Evolutionary conservation across 148 eudicot genomes (phyloP).

Genomic region (Arbutus unedo): DNA sequence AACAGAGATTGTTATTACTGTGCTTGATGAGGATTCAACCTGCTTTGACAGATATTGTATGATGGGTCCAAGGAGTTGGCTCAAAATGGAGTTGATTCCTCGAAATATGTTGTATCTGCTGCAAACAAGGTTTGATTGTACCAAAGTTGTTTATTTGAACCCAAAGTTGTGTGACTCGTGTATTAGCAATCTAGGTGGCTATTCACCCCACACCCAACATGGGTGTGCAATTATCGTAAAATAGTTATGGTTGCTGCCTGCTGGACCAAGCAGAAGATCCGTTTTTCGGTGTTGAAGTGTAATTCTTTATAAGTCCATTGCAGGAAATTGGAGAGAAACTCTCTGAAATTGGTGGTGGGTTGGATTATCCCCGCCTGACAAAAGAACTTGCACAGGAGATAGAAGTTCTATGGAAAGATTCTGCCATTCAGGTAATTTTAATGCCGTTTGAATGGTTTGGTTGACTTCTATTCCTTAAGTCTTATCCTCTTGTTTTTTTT

Average conservation of each 20-base stretch:
- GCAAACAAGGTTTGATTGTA: slow-evolving; percentile 60
- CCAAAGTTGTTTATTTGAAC: slow-evolving; percentile 1
- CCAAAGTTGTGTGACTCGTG: not conserved
- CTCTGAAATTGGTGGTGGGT: slow-evolving; percentile 78
- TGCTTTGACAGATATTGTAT: slow-evolving; percentile 58
- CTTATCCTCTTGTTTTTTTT: not conserved
- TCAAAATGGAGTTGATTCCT: slow-evolving; percentile 53
- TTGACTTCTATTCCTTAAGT: not conserved
- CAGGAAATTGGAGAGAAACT: slow-evolving; percentile 83
- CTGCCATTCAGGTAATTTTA: slow-evolving; percentile 80
- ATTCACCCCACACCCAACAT: not conserved
- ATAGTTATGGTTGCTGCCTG: not conserved
- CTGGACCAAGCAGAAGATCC: not conserved
- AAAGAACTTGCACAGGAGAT: slow-evolving; percentile 70
- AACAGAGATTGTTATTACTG: not conserved
- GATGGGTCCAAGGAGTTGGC: slow-evolving; percentile 84
- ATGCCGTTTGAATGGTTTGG: slow-evolving; percentile 3
- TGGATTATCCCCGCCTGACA: slow-evolving; percentile 74
- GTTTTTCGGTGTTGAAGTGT: not conserved
- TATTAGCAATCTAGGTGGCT: not conserved
- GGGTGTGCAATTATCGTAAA: not conserved
- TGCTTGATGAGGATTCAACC: not conserved
- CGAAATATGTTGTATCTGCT: slow-evolving; percentile 59
- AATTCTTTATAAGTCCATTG: slow-evolving; percentile 15
- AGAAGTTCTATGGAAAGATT: slow-evolving; percentile 75